Conservation (phyloP, 1,139 yeast genomes). For the Scheffersomyces parashehatae region DNA sequence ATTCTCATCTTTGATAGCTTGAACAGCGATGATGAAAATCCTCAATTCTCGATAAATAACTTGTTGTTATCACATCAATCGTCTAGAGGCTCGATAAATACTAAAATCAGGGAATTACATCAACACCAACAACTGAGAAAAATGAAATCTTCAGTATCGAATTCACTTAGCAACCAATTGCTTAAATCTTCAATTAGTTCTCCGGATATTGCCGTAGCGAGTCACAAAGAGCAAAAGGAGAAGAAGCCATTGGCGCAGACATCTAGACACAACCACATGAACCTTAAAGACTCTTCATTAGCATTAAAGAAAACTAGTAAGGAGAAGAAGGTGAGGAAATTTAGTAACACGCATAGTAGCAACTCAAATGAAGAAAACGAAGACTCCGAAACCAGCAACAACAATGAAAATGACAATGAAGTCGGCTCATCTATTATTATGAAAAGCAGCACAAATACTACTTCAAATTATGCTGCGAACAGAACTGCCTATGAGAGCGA, state of each 20-base stretch:
- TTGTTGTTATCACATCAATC: slow-evolving; percentile 43
- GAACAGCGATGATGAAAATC: slow-evolving; percentile 29
- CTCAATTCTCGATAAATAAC: slow-evolving; percentile 43
- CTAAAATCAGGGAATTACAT: slow-evolving; percentile 29
- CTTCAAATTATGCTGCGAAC: background rate
- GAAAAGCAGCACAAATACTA: too few relatives aligned
- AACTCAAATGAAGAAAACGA: background rate
- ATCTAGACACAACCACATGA: slow-evolving; percentile 38
- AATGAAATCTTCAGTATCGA: slow-evolving; percentile 8
- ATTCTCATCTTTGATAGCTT: slow-evolving; percentile 33
- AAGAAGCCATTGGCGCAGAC: slow-evolving; percentile 7
- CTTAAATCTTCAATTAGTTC: background rate
- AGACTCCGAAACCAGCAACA: background rate
- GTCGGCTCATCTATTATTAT: background rate
- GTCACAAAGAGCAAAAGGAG: background rate
- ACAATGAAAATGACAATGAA: background rate
- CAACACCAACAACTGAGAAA: slow-evolving; percentile 6
- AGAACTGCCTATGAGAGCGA: background rate
- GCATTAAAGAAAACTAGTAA: slow-evolving; percentile 35
- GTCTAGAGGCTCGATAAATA: slow-evolving; percentile 36
- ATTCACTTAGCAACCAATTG: slow-evolving; percentile 1
- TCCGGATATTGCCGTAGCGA: background rate
- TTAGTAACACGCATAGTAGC: slow-evolving; percentile 1
- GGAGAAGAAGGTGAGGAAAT: slow-evolving; percentile 3
- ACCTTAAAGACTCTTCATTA: slow-evolving; percentile 43